These are phyloP conservation scores for Didymella sp. DNA, from an alignment of 2,329 filamentous ascomycete genomes.

Conservation along the genomic window DNA sequence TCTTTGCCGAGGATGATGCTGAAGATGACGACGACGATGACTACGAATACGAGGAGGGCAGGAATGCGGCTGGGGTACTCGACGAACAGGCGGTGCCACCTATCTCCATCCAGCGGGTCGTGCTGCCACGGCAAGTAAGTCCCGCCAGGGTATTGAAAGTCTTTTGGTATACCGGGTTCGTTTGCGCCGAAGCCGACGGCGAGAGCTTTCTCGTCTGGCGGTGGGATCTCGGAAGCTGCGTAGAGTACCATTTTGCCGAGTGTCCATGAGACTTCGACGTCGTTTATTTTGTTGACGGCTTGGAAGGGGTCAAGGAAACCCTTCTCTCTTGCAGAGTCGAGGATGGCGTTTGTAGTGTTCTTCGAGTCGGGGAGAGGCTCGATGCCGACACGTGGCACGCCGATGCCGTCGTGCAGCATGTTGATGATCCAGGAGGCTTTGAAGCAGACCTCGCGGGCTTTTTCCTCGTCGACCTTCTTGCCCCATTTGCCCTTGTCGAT, in stretches of 20 bases:
- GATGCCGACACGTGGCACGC: slow-evolving; percentile 82
- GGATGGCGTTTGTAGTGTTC: slow-evolving; percentile 75
- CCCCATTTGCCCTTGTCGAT: slow-evolving; percentile 73
- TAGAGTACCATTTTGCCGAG: slow-evolving; percentile 96
- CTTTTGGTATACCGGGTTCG: slow-evolving; percentile 67
- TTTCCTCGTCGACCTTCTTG: slow-evolving; percentile 74
- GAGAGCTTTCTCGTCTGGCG: slow-evolving; percentile 64
- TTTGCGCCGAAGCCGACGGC: slow-evolving; percentile 96
- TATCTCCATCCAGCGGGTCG: slow-evolving; percentile 58
- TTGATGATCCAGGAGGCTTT: slow-evolving; percentile 99
- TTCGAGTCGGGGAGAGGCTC: slow-evolving; percentile 65
- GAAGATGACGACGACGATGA: slow-evolving; percentile 71
- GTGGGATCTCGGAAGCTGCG: slow-evolving; percentile 84
- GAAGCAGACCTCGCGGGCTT: slow-evolving; percentile 89
- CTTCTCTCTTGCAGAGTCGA: slow-evolving; percentile 73
- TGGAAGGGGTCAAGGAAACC: slow-evolving; percentile 87
- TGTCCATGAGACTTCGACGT: slow-evolving; percentile 95
- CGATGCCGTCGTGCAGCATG: slow-evolving; percentile 93
- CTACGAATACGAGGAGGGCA: slow-evolving; percentile 76
- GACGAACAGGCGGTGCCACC: slow-evolving; percentile 67
- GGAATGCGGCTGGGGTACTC: slow-evolving; percentile 71
- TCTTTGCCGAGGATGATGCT: slow-evolving; percentile 84
- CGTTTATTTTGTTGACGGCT: slow-evolving; percentile 89
- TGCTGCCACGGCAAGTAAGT: slow-evolving; percentile 54
- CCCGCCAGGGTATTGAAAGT: slow-evolving; percentile 83